A percentile compares a stretch with the other conserved stretches of the same genome.
These are phyloP conservation scores for Panaeolus cyanescens DNA, from an alignment of 768 basidiomycete genomes.

Conservation along the genomic window DNA sequence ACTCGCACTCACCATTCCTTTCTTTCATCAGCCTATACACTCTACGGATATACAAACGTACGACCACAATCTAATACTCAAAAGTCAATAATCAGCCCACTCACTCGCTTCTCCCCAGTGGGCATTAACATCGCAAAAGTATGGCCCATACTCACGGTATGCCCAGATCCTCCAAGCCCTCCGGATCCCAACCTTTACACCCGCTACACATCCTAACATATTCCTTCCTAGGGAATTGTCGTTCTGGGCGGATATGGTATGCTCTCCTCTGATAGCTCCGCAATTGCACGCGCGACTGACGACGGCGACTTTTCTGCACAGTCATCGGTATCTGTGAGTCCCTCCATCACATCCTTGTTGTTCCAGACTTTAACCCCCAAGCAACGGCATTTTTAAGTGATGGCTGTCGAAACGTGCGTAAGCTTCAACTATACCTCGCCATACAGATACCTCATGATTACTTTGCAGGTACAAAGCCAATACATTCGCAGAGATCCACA, in stretches of 20 bases:
- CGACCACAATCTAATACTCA: too few species aligned
- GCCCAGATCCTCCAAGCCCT: neutral
- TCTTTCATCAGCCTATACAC: slow-evolving; percentile 36
- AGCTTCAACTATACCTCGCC: neutral
- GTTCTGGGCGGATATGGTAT: slow-evolving; percentile 38
- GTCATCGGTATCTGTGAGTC: slow-evolving; percentile 12
- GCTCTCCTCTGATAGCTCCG: slow-evolving; percentile 5
- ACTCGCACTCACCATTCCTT: neutral
- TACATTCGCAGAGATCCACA: slow-evolving; percentile 26
- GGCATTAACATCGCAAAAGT: slow-evolving; percentile 10
- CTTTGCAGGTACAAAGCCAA: slow-evolving; percentile 26
- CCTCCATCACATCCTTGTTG: neutral
- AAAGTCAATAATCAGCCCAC: too few species aligned
- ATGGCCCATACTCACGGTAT: slow-evolving; percentile 15
- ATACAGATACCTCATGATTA: too few species aligned
- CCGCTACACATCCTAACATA: neutral
- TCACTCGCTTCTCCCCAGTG: slow-evolving; percentile 15
- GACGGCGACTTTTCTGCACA: neutral
- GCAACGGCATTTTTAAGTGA: slow-evolving; percentile 14
- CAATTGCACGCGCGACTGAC: too few species aligned
- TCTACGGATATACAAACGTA: slow-evolving; percentile 45
- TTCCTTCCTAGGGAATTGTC: slow-evolving; percentile 22
- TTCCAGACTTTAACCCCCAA: neutral
- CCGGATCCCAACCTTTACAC: too few species aligned
- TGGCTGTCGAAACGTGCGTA: slow-evolving; percentile 37